A percentile compares a stretch with the other conserved stretches of the same genome.
These are phyloP conservation scores for Berkeleyomyces basicola DNA, from an alignment of 2,329 filamentous ascomycete species.

Conservation along the genomic window DNA sequence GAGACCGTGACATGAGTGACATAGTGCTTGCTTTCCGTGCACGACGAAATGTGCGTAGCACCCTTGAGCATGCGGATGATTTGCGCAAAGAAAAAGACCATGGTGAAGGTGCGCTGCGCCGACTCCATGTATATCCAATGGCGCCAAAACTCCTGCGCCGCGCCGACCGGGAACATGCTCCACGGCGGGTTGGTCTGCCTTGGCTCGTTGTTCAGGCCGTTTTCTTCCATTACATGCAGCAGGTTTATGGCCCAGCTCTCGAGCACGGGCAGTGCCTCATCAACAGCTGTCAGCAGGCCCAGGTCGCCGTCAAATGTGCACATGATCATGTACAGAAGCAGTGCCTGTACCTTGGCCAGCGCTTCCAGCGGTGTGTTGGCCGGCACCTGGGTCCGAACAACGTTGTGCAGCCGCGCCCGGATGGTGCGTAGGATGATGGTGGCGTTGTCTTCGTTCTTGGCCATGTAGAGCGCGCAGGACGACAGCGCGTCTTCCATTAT, in stretches of 20 bases:
- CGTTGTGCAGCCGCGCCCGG: constrained; percentile 26
- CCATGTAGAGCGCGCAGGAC: constrained; percentile 35
- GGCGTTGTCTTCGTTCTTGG: constrained; percentile 31
- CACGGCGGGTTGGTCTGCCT: background rate
- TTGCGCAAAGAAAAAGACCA: constrained; percentile 30
- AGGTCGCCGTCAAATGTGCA: constrained; percentile 29
- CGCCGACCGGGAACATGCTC: constrained; percentile 22
- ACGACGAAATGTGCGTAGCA: constrained; percentile 9
- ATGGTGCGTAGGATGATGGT: constrained; percentile 33
- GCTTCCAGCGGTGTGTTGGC: constrained; percentile 19
- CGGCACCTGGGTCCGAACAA: constrained; percentile 20
- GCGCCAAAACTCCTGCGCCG: constrained; percentile 30
- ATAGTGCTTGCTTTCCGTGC: constrained; percentile 20
- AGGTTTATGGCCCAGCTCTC: background rate
- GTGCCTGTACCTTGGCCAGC: constrained; percentile 26
- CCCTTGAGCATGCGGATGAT: constrained; percentile 23
- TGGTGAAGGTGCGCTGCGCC: constrained; percentile 32
- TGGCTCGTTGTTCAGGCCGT: background rate
- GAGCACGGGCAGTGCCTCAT: constrained; percentile 16
- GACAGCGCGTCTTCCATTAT: constrained; percentile 36
- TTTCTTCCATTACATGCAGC: background rate
- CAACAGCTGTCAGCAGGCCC: constrained; percentile 20
- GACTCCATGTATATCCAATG: constrained; percentile 38
- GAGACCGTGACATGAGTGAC: constrained; percentile 25
- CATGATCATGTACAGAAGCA: constrained; percentile 31